Percentiles rank a stretch among this genome's conserved stretches.
These are phyloP conservation scores for Moesziomyces sp. DNA, from an alignment of 1,284 basidiomycete species.

Conservation along the genomic window DNA sequence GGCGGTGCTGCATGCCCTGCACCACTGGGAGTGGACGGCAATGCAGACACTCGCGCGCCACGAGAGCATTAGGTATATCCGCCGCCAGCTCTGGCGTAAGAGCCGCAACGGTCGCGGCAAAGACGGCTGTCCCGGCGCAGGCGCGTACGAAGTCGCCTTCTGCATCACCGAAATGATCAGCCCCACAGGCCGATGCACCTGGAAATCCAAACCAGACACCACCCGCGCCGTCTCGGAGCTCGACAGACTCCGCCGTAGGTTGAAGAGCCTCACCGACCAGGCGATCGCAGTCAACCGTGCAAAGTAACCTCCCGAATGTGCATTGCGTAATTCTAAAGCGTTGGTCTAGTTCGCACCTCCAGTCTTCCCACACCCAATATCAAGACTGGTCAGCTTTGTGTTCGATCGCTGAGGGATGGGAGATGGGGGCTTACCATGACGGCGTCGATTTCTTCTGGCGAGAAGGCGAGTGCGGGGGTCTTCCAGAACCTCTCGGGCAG, in stretches of 20 bases:
- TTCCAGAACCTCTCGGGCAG: constrained; percentile 64
- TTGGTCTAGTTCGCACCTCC: constrained; percentile 29
- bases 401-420: no score
- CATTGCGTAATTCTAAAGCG: background rate
- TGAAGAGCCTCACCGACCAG: constrained; percentile 20
- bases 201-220: constrained; percentile 2
- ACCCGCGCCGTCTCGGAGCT: constrained; percentile 9
- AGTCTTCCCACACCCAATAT: constrained; percentile 1
- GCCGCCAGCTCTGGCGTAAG: constrained; percentile 23
- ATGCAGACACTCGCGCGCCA: constrained; percentile 43
- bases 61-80: constrained; percentile 19
- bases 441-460: constrained; percentile 63
- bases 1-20: constrained; percentile 30
- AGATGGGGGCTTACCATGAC: constrained; percentile 55
- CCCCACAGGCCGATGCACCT: constrained; percentile 7
- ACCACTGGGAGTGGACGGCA: constrained; percentile 51
- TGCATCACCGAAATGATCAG: constrained; percentile 28
- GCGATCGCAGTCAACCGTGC: constrained; percentile 35
- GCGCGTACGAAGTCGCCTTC: constrained; percentile 30
- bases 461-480: constrained; percentile 51
- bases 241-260: constrained; percentile 22
- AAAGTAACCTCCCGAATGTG: background rate
- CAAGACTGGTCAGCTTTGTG: no score
- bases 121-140: constrained; percentile 25
- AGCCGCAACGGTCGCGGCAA: constrained; percentile 13